Percentiles rank a stretch among this genome's conserved stretches.
These are phyloP conservation scores for Potentilla sterilis DNA, from an alignment of 306 rosid species.

Conservation along the genomic window DNA sequence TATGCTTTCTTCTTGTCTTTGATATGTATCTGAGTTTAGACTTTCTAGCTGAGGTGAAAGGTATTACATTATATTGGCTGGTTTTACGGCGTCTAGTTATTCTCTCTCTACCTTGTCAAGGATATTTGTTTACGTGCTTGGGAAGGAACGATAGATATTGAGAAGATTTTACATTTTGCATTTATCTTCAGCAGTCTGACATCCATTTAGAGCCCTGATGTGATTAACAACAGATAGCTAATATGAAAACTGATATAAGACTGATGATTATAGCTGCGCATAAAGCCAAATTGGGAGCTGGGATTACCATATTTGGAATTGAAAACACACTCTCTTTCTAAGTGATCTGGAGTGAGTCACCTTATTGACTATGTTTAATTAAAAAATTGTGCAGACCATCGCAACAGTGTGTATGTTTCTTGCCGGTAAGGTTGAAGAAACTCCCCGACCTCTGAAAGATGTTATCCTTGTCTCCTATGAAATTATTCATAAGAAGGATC, in stretches of 20 bases:
- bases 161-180: not conserved
- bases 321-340: not conserved
- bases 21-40: constrained; percentile 7
- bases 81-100: not conserved
- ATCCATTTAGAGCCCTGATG: not conserved
- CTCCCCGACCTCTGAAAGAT: constrained; percentile 94
- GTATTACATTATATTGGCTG: not conserved
- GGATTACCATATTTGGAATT: not conserved
- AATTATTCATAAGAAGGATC: constrained; percentile 88
- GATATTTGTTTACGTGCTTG: not conserved
- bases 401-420: constrained; percentile 99
- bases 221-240: not conserved
- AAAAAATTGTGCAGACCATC: constrained; percentile 65
- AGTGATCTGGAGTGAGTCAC: not conserved
- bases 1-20: not conserved
- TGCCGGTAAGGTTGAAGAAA: constrained; percentile 99
- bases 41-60: not conserved
- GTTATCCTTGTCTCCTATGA: constrained; percentile 94
- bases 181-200: not conserved
- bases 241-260: not conserved
- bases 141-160: not conserved
- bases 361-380: constrained; percentile 27
- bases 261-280: not conserved
- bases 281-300: not conserved
- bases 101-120: not conserved